phyloP scores from a whole-genome alignment of 192 early-diverging fungal species.

The Backusella luteola region DNA sequence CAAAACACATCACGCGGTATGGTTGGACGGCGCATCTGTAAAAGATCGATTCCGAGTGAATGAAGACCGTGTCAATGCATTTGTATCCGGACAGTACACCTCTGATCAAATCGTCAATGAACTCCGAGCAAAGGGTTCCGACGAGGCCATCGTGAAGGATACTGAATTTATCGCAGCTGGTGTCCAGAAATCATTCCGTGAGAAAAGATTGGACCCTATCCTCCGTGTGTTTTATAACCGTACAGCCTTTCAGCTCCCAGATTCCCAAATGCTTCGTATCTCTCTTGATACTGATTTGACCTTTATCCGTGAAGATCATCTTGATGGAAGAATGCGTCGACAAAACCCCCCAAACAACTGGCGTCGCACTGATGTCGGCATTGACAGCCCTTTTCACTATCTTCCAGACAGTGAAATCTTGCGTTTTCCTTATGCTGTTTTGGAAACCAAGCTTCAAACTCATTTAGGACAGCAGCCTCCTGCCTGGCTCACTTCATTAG shows the following conservation, averaged over 20 bases:
- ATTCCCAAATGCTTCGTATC: slow-evolving; percentile 88
- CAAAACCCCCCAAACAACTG: slow-evolving; percentile 74
- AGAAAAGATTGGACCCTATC: slow-evolving; percentile 76
- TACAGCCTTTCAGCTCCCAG: slow-evolving; percentile 98
- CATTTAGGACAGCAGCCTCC: slow-evolving; percentile 67
- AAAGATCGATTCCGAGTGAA: slow-evolving; percentile 94
- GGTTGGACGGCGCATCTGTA: slow-evolving; percentile 48
- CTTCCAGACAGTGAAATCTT: slow-evolving; percentile 73
- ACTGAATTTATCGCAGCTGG: slow-evolving; percentile 63
- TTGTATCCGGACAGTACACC: slow-evolving; percentile 72
- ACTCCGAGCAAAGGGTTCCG: slow-evolving; percentile 53
- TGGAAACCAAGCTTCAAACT: slow-evolving; percentile 85
- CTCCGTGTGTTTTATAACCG: slow-evolving; percentile 95
- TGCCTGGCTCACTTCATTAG: slow-evolving; percentile 74
- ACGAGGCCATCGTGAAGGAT: slow-evolving; percentile 56
- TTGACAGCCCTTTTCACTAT: slow-evolving; percentile 78
- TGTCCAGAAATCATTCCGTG: slow-evolving; percentile 65
- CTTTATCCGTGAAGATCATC: slow-evolving; percentile 93
- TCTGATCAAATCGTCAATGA: slow-evolving; percentile 76
- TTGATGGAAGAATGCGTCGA: slow-evolving; percentile 62
- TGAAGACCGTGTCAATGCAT: slow-evolving; percentile 87
- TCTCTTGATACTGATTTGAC: slow-evolving; percentile 94
- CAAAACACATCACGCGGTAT: slow-evolving; percentile 59
- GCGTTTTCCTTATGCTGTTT: slow-evolving; percentile 92
- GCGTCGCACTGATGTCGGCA: slow-evolving; percentile 85